Evolutionary conservation across 176 grass and related monocot species (phyloP), one percentile per base, ranked within the genome.

Genomic region (Poa annua): DNA sequence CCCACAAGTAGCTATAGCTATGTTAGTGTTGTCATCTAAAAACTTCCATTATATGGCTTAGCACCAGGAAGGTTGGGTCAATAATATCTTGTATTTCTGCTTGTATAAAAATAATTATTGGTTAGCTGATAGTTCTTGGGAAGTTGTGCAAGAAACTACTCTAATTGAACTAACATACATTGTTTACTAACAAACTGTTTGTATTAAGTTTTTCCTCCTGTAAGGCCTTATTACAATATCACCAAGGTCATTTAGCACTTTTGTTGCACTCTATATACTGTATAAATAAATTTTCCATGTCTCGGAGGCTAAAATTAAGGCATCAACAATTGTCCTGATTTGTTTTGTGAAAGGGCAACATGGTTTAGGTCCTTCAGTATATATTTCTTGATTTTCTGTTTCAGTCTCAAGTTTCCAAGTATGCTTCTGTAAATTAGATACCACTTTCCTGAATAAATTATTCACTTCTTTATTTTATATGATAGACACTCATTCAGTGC

Each of bases 401-500:
- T 61, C 22, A 11, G 39, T 45, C 39, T 60, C 41, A 34, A 55
- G 11, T 47, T 1, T 6, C 60, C 52, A 25, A 56, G 36, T 3
- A 33, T 6, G 38, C 19, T 68, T 63, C 49, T 68, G 16, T 50
- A 22, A 69, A 47, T 47, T 70, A 55, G 50, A 47, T 68, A 67
- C 16, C 2, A 64, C 8, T 29, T 52, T 20, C 3, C 4, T 56
- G 38, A 41, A 78, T 62, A 29, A 62, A 29, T 62, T 61, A 14
- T 62, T 78, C 55, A 78, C 36, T 76, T 63, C 4, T 74, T 75
- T 75, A 88, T 88, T 66, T 10, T 50, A 20, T 71, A 50, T 76
- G 47, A 60, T 10, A 59, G 36, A 38, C 29, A 81, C 85, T 85
- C 10, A 82, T 64, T 89, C 56, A 35, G 87, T 86, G 71, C 35